phyloP scores from a whole-genome alignment of 2,329 filamentous ascomycete genomes.

The Exophiala calicioides region DNA sequence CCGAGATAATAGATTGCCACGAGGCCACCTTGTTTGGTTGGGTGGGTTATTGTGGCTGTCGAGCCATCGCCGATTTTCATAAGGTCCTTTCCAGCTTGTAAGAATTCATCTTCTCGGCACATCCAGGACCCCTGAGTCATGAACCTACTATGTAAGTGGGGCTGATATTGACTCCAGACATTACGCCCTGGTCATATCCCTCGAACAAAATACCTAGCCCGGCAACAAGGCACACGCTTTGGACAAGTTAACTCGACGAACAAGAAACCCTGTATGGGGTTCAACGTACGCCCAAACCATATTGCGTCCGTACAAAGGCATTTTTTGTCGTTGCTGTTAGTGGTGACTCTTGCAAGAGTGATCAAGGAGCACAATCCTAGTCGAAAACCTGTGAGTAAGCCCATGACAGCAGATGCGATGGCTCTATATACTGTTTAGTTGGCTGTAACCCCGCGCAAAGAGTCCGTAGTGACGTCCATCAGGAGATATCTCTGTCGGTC shows the following conservation, averaged over 20 bases:
- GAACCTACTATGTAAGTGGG: background rate
- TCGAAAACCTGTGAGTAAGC: no score
- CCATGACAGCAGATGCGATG: no score
- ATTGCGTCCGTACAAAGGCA: slow-evolving; percentile 5
- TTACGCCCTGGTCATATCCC: no score
- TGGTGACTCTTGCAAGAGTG: no score
- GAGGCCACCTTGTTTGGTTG: slow-evolving; percentile 2
- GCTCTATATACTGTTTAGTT: no score
- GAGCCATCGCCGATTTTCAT: slow-evolving; percentile 8
- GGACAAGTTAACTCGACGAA: background rate
- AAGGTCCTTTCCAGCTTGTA: background rate
- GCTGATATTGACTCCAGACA: no score
- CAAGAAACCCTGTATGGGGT: background rate
- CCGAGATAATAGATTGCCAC: slow-evolving; percentile 1
- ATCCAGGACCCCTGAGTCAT: background rate
- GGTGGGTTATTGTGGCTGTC: background rate
- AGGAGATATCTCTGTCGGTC: no score
- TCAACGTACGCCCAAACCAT: slow-evolving; percentile 1
- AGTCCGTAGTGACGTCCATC: no score
- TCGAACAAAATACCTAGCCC: slow-evolving; percentile 6
- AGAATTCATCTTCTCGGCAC: background rate
- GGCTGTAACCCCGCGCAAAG: no score
- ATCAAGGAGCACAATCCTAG: no score
- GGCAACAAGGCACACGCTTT: slow-evolving; percentile 3
- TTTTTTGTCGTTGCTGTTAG: background rate